Conservation (phyloP, 805 yeast genomes). For the Candida montana region DNA sequence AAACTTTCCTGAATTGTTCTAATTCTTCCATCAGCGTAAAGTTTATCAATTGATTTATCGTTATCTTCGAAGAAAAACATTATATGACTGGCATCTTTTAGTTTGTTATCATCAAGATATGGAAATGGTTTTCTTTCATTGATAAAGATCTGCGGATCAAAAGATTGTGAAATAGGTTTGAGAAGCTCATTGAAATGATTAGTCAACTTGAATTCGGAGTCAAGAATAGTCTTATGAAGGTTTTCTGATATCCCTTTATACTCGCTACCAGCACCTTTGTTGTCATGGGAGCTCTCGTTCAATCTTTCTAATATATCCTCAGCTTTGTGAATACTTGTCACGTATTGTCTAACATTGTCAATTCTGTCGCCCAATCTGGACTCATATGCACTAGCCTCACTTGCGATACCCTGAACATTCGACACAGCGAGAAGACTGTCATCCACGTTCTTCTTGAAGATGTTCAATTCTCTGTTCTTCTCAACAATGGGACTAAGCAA, state of each 20-base stretch:
- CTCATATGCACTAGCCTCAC: slow-evolving; percentile 39
- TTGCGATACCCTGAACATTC: slow-evolving; percentile 44
- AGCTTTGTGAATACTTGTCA: slow-evolving; percentile 38
- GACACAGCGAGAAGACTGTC: slow-evolving; percentile 44
- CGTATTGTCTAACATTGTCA: slow-evolving; percentile 29
- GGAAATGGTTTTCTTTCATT: slow-evolving; percentile 38
- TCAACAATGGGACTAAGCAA: slow-evolving; percentile 69
- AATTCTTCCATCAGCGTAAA: slow-evolving; percentile 37
- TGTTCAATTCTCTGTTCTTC: slow-evolving; percentile 51
- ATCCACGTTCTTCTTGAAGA: slow-evolving; percentile 53
- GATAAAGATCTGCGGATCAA: slow-evolving; percentile 40
- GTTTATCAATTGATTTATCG: slow-evolving; percentile 27
- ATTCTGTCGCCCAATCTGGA: slow-evolving; percentile 29
- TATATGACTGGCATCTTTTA: slow-evolving; percentile 36
- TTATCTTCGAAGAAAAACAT: slow-evolving; percentile 39
- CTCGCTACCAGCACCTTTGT: slow-evolving; percentile 25
- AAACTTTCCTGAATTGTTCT: slow-evolving; percentile 38
- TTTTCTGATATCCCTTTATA: slow-evolving; percentile 66
- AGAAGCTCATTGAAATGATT: slow-evolving; percentile 43
- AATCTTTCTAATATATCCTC: slow-evolving; percentile 38
- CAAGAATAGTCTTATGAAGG: slow-evolving; percentile 48
- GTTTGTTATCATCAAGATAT: slow-evolving; percentile 30
- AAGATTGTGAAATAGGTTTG: slow-evolving; percentile 34
- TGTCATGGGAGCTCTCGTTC: slow-evolving; percentile 29
- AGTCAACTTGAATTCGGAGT: slow-evolving; percentile 51